Percentiles rank a stretch among this genome's conserved stretches.
These are phyloP conservation scores for Rutstroemia sp. DNA, from an alignment of 2,329 filamentous ascomycete genomes.

Conservation along the genomic window DNA sequence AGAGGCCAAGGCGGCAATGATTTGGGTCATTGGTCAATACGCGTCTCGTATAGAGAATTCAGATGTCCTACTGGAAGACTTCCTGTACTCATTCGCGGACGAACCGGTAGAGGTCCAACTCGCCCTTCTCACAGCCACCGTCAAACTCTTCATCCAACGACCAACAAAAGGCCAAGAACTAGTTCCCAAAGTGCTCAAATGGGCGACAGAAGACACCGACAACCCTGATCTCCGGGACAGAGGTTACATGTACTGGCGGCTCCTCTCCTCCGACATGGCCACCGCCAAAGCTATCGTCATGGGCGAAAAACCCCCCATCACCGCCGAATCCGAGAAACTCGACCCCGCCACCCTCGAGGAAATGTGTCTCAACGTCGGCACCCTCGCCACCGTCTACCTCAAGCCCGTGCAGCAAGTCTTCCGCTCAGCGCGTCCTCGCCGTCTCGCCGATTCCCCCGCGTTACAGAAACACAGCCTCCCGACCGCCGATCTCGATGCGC, in stretches of 20 bases:
- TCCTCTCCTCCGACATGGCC: conserved; percentile 85
- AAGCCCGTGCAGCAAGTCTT: conserved; percentile 98
- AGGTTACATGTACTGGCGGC: conserved; percentile 99
- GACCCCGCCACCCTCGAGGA: conserved; percentile 89
- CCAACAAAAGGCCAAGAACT: conserved; percentile 91
- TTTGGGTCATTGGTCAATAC: conserved; percentile 99
- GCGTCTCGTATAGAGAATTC: conserved; percentile 96
- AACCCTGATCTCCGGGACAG: conserved; percentile 93
- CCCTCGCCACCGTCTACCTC: conserved; percentile 91
- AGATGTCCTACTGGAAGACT: conserved; percentile 88
- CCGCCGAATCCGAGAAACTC: conserved; percentile 89
- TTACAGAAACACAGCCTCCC: conserved; percentile 67
- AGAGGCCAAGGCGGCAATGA: conserved; percentile 96
- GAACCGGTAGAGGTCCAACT: conserved; percentile 95
- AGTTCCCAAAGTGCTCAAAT: conserved; percentile 91
- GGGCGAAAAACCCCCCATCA: conserved; percentile 95
- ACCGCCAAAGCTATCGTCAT: conserved; percentile 85
- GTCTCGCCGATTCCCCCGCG: conserved; percentile 74
- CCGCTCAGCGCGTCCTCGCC: conserved; percentile 73
- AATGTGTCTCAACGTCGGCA: conserved; percentile 94
- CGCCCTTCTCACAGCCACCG: conserved; percentile 87
- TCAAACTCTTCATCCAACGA: conserved; percentile 95
- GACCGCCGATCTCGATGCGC: conserved; percentile 43
- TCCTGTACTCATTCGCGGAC: conserved; percentile 86
- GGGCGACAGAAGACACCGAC: conserved; percentile 98